Percentiles rank a stretch among this genome's conserved stretches.
Evolutionary conservation across 495 filamentous ascomycete species (phyloP).

Genomic region (Aspergillus egyptiacus): DNA sequence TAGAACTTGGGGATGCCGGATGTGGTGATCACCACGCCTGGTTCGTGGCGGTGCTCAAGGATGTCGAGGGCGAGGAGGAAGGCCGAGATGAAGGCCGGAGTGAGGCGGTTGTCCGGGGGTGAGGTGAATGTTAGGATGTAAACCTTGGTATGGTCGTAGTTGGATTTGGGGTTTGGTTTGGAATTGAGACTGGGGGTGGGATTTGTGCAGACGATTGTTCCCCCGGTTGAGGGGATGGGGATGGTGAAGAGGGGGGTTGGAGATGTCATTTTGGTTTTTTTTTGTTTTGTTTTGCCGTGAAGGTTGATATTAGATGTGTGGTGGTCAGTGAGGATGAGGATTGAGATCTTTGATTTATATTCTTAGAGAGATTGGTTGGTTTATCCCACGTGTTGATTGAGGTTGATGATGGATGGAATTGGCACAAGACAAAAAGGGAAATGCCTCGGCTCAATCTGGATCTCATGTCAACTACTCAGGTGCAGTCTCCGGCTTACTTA

Average conservation of each 20-base stretch:
- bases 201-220: constrained; percentile 52
- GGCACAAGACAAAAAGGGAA: too few relatives aligned
- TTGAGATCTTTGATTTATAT: too few relatives aligned
- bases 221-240: constrained; percentile 41
- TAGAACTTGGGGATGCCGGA: constrained; percentile 72
- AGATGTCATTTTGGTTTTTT: constrained; percentile 10
- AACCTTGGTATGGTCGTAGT: constrained; percentile 37
- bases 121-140: constrained; percentile 71
- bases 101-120: constrained; percentile 71
- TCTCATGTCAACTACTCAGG: too few relatives aligned
- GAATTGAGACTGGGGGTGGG: constrained; percentile 26
- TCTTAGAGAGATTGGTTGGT: too few relatives aligned
- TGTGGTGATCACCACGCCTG: constrained; percentile 70
- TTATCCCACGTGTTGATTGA: too few relatives aligned
- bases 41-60: constrained; percentile 58
- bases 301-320: too few relatives aligned
- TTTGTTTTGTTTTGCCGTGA: too few relatives aligned
- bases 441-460: too few relatives aligned
- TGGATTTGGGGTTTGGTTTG: constrained; percentile 11
- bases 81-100: constrained; percentile 56
- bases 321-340: too few relatives aligned
- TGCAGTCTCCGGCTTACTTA: too few relatives aligned
- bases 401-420: too few relatives aligned
- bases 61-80: constrained; percentile 65
- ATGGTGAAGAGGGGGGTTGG: constrained; percentile 43